Evolutionary conservation across 106 monocot species (phyloP).

Genomic region (Dendrobium catenatum): DNA sequence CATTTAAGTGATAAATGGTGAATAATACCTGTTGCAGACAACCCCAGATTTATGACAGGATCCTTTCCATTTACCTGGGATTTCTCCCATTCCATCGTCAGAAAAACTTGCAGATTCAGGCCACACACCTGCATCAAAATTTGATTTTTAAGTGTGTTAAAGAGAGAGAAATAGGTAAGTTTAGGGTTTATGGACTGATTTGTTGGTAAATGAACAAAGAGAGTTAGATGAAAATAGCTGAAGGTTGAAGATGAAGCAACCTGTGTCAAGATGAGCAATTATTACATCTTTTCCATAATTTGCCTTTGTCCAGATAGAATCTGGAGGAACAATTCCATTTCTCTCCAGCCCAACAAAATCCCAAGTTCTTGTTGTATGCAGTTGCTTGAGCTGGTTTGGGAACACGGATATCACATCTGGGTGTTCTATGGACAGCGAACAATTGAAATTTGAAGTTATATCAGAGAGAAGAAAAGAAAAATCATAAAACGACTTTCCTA

Average conservation of each 20-base stretch:
- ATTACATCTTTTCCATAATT: slow-evolving; percentile 15
- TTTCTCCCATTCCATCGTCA: slow-evolving; percentile 18
- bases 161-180: neutral
- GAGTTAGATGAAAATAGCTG: neutral
- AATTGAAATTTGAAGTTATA: too few species aligned
- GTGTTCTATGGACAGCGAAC: slow-evolving; percentile 4
- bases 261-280: slow-evolving; percentile 24
- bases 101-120: slow-evolving; percentile 23
- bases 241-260: neutral
- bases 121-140: slow-evolving; percentile 13
- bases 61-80: slow-evolving; percentile 27
- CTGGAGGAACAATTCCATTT: neutral
- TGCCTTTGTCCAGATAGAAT: slow-evolving; percentile 15
- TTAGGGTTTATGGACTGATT: too few species aligned
- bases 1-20: neutral
- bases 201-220: too few species aligned
- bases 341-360: slow-evolving; percentile 3
- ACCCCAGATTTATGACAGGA: slow-evolving; percentile 16
- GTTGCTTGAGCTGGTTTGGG: neutral
- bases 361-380: slow-evolving; percentile 26
- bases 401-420: slow-evolving; percentile 18
- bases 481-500: too few species aligned
- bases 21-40: slow-evolving; percentile 26
- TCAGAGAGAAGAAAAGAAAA: too few species aligned
- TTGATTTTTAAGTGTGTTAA: neutral